Percentiles rank a stretch among this genome's conserved stretches.
Evolutionary conservation across 192 early-diverging fungal species (phyloP).

Genomic region (Entomortierella parvispora): DNA sequence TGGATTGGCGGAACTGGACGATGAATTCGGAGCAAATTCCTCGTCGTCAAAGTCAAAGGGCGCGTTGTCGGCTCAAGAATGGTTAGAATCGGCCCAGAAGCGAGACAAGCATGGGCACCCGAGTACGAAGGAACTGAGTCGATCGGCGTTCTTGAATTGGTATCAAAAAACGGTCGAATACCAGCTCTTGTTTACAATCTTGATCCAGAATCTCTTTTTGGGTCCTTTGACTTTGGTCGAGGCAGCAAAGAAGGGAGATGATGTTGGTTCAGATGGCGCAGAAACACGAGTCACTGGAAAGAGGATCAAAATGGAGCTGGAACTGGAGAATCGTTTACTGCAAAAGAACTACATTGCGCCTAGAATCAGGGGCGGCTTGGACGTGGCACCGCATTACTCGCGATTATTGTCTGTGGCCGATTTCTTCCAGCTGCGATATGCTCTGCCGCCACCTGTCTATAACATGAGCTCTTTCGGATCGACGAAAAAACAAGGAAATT

Average conservation of each 20-base stretch:
- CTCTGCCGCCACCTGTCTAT: conserved; percentile 32
- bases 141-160: conserved; percentile 46
- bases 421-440: conserved; percentile 54
- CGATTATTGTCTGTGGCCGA: conserved; percentile 47
- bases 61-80: conserved; percentile 22
- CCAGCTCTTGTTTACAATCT: conserved; percentile 40
- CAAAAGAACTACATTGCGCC: conserved; percentile 45
- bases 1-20: conserved; percentile 13
- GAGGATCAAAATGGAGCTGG: conserved; percentile 21
- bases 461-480: conserved; percentile 7
- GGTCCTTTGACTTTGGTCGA: conserved; percentile 11
- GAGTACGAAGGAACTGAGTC: conserved; percentile 30
- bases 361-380: conserved; percentile 35
- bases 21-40: background rate
- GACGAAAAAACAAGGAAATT: conserved; percentile 9
- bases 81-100: conserved; percentile 25
- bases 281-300: conserved; percentile 2
- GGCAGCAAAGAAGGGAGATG: background rate
- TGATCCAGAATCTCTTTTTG: conserved; percentile 47
- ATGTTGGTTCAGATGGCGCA: background rate
- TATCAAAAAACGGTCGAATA: conserved; percentile 47
- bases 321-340: conserved; percentile 32
- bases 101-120: conserved; percentile 8
- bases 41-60: background rate
- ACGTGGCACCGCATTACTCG: conserved; percentile 39